These are phyloP conservation scores for Rhinocladiella similis DNA, from an alignment of 2,329 filamentous ascomycete species.

Conservation along the genomic window DNA sequence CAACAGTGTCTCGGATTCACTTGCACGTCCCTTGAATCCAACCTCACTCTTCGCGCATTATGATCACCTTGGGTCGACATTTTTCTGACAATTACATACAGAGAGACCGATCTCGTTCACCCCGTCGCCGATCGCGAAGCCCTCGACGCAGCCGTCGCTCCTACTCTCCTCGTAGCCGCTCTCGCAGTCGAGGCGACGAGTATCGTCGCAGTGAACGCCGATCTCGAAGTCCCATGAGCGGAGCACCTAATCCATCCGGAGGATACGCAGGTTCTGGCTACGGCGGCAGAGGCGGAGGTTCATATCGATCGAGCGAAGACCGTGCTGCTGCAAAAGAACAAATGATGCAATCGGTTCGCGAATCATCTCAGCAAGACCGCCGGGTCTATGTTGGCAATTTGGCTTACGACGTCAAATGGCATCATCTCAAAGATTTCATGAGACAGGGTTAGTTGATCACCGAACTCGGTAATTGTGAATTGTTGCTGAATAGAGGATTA, in stretches of 20 bases:
- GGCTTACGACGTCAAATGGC: conserved; percentile 99
- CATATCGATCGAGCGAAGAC: conserved; percentile 77
- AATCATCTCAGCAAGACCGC: conserved; percentile 96
- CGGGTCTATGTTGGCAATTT: conserved; percentile 99
- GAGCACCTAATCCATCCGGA: conserved; percentile 64
- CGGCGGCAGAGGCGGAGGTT: conserved; percentile 60
- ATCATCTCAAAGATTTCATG: conserved; percentile 99
- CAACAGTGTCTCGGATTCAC: conserved; percentile 14
- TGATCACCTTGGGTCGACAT: conserved; percentile 12
- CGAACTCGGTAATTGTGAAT: conserved; percentile 15
- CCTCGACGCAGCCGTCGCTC: conserved; percentile 74
- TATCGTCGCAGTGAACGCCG: conserved; percentile 73
- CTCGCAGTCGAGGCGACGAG: conserved; percentile 71
- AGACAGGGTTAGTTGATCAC: conserved; percentile 71
- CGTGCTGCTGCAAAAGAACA: conserved; percentile 80
- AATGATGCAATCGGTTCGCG: conserved; percentile 93
- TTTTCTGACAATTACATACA: conserved; percentile 47
- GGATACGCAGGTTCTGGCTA: conserved; percentile 65
- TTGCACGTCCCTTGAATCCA: conserved; percentile 15
- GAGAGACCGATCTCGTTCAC: conserved; percentile 74
- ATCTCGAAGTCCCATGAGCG: conserved; percentile 84
- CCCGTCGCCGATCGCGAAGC: conserved; percentile 75
- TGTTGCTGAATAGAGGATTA: conserved; percentile 49
- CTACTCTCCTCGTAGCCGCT: conserved; percentile 76
- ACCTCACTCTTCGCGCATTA: conserved; percentile 21